Evolutionary conservation across 1,284 basidiomycete species (phyloP), one percentile per base, ranked within the genome.

Genomic region (Leccinum fallax): DNA sequence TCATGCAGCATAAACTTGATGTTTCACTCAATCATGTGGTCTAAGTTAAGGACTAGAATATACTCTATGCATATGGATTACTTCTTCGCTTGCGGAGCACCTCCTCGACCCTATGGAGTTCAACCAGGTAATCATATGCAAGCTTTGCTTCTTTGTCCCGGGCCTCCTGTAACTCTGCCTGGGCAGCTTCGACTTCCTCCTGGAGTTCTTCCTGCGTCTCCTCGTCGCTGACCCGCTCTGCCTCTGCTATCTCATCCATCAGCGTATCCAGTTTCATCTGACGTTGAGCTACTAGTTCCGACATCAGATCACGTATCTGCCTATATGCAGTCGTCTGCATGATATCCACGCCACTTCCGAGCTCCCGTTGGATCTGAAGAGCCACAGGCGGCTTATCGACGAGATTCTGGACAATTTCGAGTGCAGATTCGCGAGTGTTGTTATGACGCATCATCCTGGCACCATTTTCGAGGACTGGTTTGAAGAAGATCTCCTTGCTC

Each of bases 401-500:
- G 26, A 81, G 63, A n/a, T 63, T 53, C 73, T 68, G 63, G 11
- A 81, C 46, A 28, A 82, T 74, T 2, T 32, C 54, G 11, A 73
- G 67, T 8, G 75, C 78, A n/a, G 76, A 76, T 26, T 71, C 66
- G 3, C 53, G 61, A 2, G 76, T 76, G 58, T 75, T 71, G 48
- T 79, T 61, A 57, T 80, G 77, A 3, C 78, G 74, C 60, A 73
- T 48, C 61, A 82, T 70, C 28, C 62, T 68, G 1, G 78, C 81
- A 3, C 79, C 78, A 24, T 74, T 78, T 1, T 76, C 77, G 4
- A 82, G 69, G 0, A 74, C 67, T 2, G 70, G 76, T 58, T 74
- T 76, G 64, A 76, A 78, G 61, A 82, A 82, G 8, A 76, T 75
- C 19, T 78, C 75, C 65, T 80, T 77, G 26, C 65, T 70, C 21